Conservation (phyloP, 2,329 filamentous ascomycete species). For the Penicillium decumbens region DNA sequence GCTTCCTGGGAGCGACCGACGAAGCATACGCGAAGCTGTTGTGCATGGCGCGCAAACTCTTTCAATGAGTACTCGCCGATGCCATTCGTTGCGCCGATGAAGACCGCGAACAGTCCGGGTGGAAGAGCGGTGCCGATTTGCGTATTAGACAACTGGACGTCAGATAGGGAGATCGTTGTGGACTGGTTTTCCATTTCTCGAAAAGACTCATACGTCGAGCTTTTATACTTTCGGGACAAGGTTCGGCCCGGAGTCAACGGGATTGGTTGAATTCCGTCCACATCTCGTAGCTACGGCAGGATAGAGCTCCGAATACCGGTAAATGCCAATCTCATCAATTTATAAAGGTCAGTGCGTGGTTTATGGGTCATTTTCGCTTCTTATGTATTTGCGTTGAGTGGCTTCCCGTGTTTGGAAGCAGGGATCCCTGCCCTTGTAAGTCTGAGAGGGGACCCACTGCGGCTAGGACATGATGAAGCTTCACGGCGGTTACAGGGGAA, state of each 20-base stretch:
- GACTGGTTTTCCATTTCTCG: no score
- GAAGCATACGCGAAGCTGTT: conserved; percentile 45
- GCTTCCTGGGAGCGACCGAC: conserved; percentile 46
- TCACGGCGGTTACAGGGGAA: not conserved
- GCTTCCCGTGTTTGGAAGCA: no score
- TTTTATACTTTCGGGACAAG: no score
- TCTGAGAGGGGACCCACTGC: not conserved
- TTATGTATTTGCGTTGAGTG: no score
- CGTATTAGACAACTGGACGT: not conserved
- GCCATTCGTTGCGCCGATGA: conserved; percentile 52
- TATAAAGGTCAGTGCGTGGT: not conserved
- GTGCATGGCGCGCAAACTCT: conserved; percentile 42
- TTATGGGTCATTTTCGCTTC: no score
- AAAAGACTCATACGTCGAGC: no score
- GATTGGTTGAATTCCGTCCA: not conserved
- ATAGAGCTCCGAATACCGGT: not conserved
- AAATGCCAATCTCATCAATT: not conserved
- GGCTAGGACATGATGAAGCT: not conserved
- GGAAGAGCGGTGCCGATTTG: not conserved
- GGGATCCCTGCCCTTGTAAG: no score
- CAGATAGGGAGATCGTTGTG: not conserved
- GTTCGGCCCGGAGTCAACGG: no score
- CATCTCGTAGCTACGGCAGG: not conserved
- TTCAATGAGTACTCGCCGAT: conserved; percentile 49
- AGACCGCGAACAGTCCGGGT: conserved; percentile 40